Conservation (phyloP, 169 alveolate species). For the Babesia divergens region DNA sequence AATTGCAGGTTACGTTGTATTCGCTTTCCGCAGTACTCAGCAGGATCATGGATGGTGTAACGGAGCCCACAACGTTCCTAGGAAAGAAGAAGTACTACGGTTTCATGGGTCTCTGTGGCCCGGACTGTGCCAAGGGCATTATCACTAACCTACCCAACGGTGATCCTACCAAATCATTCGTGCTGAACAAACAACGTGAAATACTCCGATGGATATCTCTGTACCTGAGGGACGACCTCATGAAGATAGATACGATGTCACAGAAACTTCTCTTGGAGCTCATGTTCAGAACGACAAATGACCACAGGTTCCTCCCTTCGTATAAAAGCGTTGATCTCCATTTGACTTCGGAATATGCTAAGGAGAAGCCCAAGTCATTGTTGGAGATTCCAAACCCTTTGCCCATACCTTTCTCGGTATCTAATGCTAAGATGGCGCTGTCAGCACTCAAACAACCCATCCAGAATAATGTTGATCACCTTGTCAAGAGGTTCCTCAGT, state of each 20-base stretch:
- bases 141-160: constrained; percentile 12
- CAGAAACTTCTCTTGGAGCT: constrained; percentile 38
- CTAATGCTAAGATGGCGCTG: no score
- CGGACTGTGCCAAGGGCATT: constrained; percentile 28
- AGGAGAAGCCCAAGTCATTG: not conserved
- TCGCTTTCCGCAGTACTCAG: constrained; percentile 41
- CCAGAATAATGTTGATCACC: not conserved
- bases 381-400: not conserved
- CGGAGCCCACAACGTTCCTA: constrained; percentile 27
- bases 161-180: constrained; percentile 2
- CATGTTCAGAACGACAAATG: constrained; percentile 56
- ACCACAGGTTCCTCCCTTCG: constrained; percentile 17
- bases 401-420: not conserved
- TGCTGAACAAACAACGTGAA: constrained; percentile 35
- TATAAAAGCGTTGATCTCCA: constrained; percentile 25
- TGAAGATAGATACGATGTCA: constrained; percentile 53
- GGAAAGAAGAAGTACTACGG: constrained; percentile 64
- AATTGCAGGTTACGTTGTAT: constrained; percentile 38
- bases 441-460: no score
- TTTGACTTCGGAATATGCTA: constrained; percentile 39
- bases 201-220: constrained; percentile 53
- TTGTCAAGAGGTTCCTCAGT: constrained; percentile 37
- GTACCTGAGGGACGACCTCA: constrained; percentile 43
- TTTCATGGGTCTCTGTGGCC: constrained; percentile 62
- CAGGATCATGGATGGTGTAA: constrained; percentile 57